phyloP scores from a whole-genome alignment of 2,329 filamentous ascomycete genomes.

The Penicillium sp. region DNA sequence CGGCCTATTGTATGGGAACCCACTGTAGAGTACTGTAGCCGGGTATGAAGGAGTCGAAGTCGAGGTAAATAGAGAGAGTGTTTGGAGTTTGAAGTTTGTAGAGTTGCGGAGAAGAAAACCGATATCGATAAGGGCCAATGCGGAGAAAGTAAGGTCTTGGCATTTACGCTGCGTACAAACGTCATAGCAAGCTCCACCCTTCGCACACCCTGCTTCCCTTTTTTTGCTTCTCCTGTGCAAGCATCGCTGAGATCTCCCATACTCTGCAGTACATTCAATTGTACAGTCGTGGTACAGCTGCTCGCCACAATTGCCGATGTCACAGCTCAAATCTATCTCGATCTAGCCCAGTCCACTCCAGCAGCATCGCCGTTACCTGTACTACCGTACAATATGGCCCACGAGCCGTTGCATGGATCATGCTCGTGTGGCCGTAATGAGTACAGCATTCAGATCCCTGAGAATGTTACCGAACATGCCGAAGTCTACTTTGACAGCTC shows the following conservation, averaged over 20 bases:
- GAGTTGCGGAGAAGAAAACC: conserved; percentile 13
- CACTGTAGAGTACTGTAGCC: not conserved
- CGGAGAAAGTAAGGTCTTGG: conserved; percentile 11
- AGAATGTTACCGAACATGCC: conserved; percentile 51
- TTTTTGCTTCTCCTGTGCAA: not conserved
- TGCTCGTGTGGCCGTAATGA: conserved; percentile 83
- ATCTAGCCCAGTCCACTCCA: not conserved
- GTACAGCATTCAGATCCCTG: conserved; percentile 69
- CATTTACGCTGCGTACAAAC: conserved; percentile 20
- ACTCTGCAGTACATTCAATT: not conserved
- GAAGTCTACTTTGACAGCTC: conserved; percentile 71
- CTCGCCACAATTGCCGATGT: not conserved
- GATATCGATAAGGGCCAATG: conserved; percentile 3
- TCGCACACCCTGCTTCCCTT: conserved; percentile 8
- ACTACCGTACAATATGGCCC: conserved; percentile 20
- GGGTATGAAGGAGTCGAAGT: not conserved
- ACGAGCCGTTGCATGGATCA: conserved; percentile 61
- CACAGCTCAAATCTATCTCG: not conserved
- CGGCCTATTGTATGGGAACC: not conserved
- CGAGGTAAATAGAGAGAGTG: not conserved
- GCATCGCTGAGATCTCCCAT: not conserved
- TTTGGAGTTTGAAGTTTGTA: not conserved
- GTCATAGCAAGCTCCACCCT: conserved; percentile 23
- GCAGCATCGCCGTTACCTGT: conserved; percentile 4
- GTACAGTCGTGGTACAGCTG: not conserved